phyloP scores from a whole-genome alignment of 2,329 filamentous ascomycete genomes.

The Colletotrichum lini region DNA sequence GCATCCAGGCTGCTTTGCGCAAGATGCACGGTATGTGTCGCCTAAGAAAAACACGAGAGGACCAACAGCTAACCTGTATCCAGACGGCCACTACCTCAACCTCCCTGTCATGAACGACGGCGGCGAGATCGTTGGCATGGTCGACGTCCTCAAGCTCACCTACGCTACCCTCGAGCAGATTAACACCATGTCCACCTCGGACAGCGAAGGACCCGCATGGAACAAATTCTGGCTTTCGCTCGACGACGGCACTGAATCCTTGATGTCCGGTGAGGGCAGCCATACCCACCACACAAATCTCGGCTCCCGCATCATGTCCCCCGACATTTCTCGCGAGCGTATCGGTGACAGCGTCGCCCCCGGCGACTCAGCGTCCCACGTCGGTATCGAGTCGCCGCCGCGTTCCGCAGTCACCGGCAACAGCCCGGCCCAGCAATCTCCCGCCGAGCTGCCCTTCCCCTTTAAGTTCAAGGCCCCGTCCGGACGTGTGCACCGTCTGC shows the following conservation, averaged over 20 bases:
- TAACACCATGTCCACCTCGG: conserved; percentile 91
- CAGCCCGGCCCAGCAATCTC: conserved; percentile 65
- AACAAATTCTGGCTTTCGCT: conserved; percentile 99
- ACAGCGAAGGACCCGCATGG: conserved; percentile 96
- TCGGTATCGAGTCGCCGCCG: conserved; percentile 83
- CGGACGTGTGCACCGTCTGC: conserved; percentile 92
- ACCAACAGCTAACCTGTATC: conserved; percentile 43
- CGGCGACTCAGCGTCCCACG: conserved; percentile 94
- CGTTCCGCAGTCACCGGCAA: conserved; percentile 72
- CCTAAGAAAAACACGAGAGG: not conserved
- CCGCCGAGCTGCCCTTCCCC: conserved; percentile 85
- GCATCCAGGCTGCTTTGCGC: conserved; percentile 94
- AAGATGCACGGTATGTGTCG: conserved; percentile 93
- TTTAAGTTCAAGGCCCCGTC: conserved; percentile 99
- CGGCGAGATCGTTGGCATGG: conserved; percentile 99
- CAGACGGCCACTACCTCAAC: conserved; percentile 98
- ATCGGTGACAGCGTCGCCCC: conserved; percentile 88
- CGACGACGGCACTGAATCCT: conserved; percentile 93
- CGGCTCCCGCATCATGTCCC: conserved; percentile 83
- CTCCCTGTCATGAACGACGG: conserved; percentile 97
- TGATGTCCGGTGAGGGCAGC: conserved; percentile 92
- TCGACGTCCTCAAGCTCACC: conserved; percentile 97
- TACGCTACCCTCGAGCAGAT: conserved; percentile 98
- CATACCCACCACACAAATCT: conserved; percentile 76
- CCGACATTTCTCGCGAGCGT: conserved; percentile 80